Evolutionary conservation across 306 rosid species (phyloP).

Genomic region (Sechiopsis laciniata): DNA sequence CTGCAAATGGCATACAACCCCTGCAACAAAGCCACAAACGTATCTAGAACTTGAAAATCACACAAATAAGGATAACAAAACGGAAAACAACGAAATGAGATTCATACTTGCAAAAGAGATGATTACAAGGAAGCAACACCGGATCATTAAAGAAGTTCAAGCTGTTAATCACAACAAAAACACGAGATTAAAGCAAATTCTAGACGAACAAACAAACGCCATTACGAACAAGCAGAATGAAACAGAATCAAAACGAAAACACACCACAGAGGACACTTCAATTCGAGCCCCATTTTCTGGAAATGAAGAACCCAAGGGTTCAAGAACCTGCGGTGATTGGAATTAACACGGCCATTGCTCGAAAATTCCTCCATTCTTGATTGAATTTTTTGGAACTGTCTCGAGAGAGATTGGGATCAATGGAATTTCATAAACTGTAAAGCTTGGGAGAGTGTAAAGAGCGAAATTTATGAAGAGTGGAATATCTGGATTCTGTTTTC

Average conservation of each 20-base stretch:
- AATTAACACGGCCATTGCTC: not conserved
- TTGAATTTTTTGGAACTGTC: not conserved
- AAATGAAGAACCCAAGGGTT: constrained; percentile 69
- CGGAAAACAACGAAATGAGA: not conserved
- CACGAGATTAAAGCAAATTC: not conserved
- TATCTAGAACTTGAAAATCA: not conserved
- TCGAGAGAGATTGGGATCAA: not conserved
- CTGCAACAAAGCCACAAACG: constrained; percentile 31
- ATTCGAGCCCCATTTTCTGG: constrained; percentile 80
- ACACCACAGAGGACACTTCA: constrained; percentile 90
- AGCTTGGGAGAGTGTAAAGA: not conserved
- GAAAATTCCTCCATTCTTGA: constrained; percentile 41
- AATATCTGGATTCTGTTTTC: not conserved
- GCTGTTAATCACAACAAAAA: constrained; percentile 38
- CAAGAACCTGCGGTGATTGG: constrained; percentile 12
- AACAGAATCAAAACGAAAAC: not conserved
- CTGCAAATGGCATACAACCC: constrained; percentile 36
- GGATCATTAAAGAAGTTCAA: constrained; percentile 51
- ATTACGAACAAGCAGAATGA: not conserved
- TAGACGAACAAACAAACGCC: not conserved
- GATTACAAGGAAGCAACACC: constrained; percentile 74
- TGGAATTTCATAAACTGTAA: not conserved
- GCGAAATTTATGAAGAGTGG: not conserved
- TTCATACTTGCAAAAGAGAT: constrained; percentile 74
- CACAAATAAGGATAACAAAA: not conserved